A percentile compares a stretch with the other conserved stretches of the same genome.
Conservation (phyloP, 176 grass and related monocot genomes). For the Lolium rigidum region DNA sequence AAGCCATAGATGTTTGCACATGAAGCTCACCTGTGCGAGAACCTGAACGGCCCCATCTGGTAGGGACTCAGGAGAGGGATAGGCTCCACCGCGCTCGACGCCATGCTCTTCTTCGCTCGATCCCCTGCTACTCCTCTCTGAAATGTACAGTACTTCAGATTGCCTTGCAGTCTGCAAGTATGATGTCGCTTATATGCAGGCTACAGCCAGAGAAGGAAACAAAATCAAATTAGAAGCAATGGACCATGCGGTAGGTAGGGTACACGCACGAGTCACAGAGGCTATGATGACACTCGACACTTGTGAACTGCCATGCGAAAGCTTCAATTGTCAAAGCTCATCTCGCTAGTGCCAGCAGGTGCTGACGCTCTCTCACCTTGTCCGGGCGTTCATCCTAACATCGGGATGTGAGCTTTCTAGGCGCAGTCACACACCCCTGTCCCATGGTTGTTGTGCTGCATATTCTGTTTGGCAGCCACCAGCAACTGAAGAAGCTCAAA, state of each 20-base stretch:
- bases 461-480: no score
- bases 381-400: background rate
- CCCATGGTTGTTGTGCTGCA: background rate
- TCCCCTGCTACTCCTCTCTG: background rate
- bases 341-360: background rate
- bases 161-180: background rate
- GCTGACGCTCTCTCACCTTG: background rate
- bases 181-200: background rate
- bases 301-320: background rate
- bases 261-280: background rate
- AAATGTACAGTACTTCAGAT: background rate
- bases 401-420: background rate
- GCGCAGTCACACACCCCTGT: background rate
- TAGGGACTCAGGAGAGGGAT: conserved; percentile 48
- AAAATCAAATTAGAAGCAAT: background rate
- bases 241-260: background rate
- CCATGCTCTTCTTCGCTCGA: background rate
- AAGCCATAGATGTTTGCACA: background rate
- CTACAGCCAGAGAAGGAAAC: no score
- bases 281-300: background rate
- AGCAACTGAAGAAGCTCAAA: no score
- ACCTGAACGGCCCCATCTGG: conserved; percentile 46
- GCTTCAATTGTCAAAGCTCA: background rate
- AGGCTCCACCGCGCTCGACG: background rate
- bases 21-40: conserved; percentile 50